phyloP scores from a whole-genome alignment of 768 basidiomycete genomes.

The Galerina sulciceps region DNA sequence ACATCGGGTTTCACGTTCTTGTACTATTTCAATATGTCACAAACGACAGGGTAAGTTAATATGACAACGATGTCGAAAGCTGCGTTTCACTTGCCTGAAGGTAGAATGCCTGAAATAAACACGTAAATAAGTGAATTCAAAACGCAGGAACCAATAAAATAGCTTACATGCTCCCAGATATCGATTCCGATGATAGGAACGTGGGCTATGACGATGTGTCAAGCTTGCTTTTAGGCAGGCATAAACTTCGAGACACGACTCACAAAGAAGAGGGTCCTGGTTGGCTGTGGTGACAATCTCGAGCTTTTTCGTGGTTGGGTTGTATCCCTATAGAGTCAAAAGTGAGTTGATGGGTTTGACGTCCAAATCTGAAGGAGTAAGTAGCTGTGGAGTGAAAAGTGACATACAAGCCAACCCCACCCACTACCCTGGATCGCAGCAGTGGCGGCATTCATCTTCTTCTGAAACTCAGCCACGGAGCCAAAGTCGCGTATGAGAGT shows the following conservation, averaged over 20 bases:
- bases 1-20: conserved; percentile 94
- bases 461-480: conserved; percentile 85
- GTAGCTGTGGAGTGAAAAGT: not conserved
- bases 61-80: not conserved
- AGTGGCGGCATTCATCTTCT: conserved; percentile 83
- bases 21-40: conserved; percentile 51
- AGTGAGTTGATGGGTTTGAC: not conserved
- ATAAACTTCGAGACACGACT: conserved; percentile 9
- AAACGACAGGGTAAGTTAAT: conserved; percentile 14
- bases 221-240: not conserved
- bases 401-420: conserved; percentile 94
- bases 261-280: conserved; percentile 84
- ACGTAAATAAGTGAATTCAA: conserved; percentile 3
- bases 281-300: conserved; percentile 94
- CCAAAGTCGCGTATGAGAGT: conserved; percentile 86
- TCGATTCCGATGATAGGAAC: conserved; percentile 94
- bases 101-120: conserved; percentile 65
- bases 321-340: conserved; percentile 60
- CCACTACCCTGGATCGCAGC: conserved; percentile 96
- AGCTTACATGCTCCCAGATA: conserved; percentile 91
- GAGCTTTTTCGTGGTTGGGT: conserved; percentile 67
- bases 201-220: conserved; percentile 55
- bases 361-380: too few relatives aligned
- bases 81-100: conserved; percentile 44
- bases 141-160: conserved; percentile 14